Evolutionary conservation across 1,139 yeast genomes (phyloP), one percentile per base, ranked within the genome.

Genomic region (Williopsis jadinii): DNA sequence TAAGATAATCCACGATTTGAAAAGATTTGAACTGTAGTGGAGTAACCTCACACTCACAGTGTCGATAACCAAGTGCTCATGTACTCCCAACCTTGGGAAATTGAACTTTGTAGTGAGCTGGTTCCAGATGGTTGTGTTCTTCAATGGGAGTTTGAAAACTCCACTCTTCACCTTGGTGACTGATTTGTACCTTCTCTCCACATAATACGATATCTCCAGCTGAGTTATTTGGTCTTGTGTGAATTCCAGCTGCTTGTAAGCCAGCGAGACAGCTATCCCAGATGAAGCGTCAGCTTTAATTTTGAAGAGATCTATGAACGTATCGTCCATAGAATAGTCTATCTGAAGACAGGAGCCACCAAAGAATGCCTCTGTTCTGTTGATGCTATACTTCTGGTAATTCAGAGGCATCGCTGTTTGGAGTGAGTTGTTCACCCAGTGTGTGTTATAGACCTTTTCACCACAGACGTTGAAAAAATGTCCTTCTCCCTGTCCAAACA

Each of bases 401-500:
- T 11, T n/a, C 1, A 49, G 26, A 0, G 70, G 70, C 2, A 59
- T 44, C 2, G 56, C 50, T 30, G 40, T 48, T 44, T 64, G 68
- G 11, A 62, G 41, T n/a, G 54, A 56, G 2, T 52, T 51, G 42
- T 66, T 56, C 9, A 64, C 65, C 71, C 71, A 67, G 8, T 36
- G 49, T 1, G 51, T 39, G n/a, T 45, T 37, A 39, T 44, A 63
- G 0, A 61, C 53, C 3, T 41, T 43, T 3, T 44, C 39, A 1
- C 71, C 70, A 30, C 47, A 42, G 5, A 54, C 49, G 32, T 41
- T 52, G 43, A 58, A 66, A 10, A 41, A 41, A 4, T 43, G 31
- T 0, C 71, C 71, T 41, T 62, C 60, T 9, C 71, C 71, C 24
- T 48, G 54, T 19, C 56, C 51, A 44, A 67, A 67, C 38, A 62